A percentile compares a stretch with the other conserved stretches of the same genome.
phyloP scores from a whole-genome alignment of 78 protist genomes.

The Dictyostelium capitatum region DNA sequence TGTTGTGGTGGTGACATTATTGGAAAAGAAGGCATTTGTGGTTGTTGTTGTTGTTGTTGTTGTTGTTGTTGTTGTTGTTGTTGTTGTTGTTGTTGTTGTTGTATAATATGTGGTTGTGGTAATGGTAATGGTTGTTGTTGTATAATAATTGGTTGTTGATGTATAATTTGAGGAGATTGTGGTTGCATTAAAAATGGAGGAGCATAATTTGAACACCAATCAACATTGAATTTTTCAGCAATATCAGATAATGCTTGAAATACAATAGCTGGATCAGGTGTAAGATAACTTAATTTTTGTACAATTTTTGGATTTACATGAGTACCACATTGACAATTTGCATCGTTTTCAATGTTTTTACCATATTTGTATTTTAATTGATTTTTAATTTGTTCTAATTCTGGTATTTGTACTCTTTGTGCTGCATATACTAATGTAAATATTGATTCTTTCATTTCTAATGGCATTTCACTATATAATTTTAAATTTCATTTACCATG shows the following conservation, averaged over 20 bases:
- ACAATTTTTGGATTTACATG: constrained; percentile 79
- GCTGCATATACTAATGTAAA: constrained; percentile 80
- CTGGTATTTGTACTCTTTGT: constrained; percentile 80
- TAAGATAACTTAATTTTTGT: constrained; percentile 31
- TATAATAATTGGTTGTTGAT: not conserved
- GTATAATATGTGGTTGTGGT: not conserved
- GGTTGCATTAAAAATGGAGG: not conserved
- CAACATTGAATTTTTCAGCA: constrained; percentile 50
- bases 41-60: constrained; percentile 16
- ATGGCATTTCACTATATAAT: constrained; percentile 62
- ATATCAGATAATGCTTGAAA: constrained; percentile 63
- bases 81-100: not conserved
- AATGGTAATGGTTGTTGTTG: constrained; percentile 30
- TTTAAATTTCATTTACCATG: not conserved
- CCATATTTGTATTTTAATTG: constrained; percentile 79
- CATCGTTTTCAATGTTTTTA: constrained; percentile 31
- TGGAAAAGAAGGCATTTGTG: constrained; percentile 9
- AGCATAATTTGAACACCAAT: constrained; percentile 33
- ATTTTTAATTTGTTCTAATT: constrained; percentile 56
- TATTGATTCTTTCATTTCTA: constrained; percentile 71
- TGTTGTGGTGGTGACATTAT: constrained; percentile 15
- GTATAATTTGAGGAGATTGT: not conserved
- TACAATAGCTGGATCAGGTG: constrained; percentile 72
- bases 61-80: constrained; percentile 3
- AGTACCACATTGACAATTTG: constrained; percentile 39